Evolutionary conservation across 805 yeast species (phyloP), one percentile per base, ranked within the genome.

Genomic region (Saitoella complicata): DNA sequence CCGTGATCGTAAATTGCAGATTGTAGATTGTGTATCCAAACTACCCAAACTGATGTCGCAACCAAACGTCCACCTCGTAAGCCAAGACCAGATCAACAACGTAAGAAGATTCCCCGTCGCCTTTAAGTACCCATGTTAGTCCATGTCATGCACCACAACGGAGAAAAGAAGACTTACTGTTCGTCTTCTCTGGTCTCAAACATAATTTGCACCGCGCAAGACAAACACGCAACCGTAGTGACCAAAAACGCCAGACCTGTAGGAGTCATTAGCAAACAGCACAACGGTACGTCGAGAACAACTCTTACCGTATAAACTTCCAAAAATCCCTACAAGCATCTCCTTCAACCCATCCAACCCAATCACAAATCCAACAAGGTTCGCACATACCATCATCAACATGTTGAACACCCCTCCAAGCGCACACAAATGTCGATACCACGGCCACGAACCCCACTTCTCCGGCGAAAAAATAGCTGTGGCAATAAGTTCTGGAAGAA

Each of bases 331-430:
- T 13, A 60, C 56, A 21, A 88, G 63, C 51, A 88, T 68, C 38
- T 70, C 66, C 31, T 69, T 52, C 31, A 87, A 76, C 1, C 98
- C 99, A 48, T 85, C 95, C 31, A 77, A 68, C 6, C 96, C 97
- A 33, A 91, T 69, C 54, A 96, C 91, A 61, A 91, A 91, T 0
- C 99, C 99, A 56, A 81, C 85, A 44, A 93, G 63, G 55, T 91
- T 91, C 10, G 97, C 97, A 51, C 86, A 71, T 86, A 91, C 86
- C 98, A 91, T 88, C 80, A 88, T 72, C 95, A 95, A 88, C 46
- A 91, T 80, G 60, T 91, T 91, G 21, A 70, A 56, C 31, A 87
- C 93, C 4, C 88, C 95, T 3, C 98, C 98, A 5, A 75, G 52
- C 0, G 86, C 95, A 62, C 95, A 83, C 9, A 78, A 55, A 57